Evolutionary conservation across 495 filamentous ascomycete genomes (phyloP).

Genomic region (Aspergillus bertholletiae): DNA sequence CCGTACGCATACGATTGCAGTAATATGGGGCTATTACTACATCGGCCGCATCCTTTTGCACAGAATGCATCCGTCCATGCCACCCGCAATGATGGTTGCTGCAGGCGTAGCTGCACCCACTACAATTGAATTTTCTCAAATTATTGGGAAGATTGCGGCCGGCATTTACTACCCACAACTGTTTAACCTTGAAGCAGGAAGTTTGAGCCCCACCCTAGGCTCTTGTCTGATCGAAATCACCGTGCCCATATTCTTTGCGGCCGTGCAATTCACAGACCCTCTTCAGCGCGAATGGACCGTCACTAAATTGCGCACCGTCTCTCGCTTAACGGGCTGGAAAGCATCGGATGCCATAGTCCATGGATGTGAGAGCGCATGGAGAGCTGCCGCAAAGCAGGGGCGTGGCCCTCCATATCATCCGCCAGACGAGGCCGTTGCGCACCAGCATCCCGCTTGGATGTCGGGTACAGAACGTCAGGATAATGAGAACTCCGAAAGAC

Average conservation of each 20-base stretch:
- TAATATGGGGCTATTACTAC: slow-evolving; percentile 81
- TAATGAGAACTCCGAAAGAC: slow-evolving; percentile 38
- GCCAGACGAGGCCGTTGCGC: background rate
- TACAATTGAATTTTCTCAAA: slow-evolving; percentile 66
- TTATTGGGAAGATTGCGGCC: slow-evolving; percentile 76
- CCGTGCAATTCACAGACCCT: slow-evolving; percentile 70
- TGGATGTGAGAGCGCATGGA: slow-evolving; percentile 84
- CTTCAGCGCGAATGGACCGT: slow-evolving; percentile 75
- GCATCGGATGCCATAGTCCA: slow-evolving; percentile 71
- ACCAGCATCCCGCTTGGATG: slow-evolving; percentile 9
- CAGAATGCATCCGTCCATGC: slow-evolving; percentile 83
- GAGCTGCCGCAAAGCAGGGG: slow-evolving; percentile 63
- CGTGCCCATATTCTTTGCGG: slow-evolving; percentile 82
- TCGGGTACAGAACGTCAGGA: slow-evolving; percentile 17
- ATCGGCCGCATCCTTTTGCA: slow-evolving; percentile 74
- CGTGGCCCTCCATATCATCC: slow-evolving; percentile 58
- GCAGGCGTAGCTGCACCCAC: slow-evolving; percentile 66
- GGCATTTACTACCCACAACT: slow-evolving; percentile 68
- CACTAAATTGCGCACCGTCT: slow-evolving; percentile 66
- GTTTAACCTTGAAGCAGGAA: slow-evolving; percentile 47
- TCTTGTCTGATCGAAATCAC: slow-evolving; percentile 76
- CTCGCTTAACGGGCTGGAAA: slow-evolving; percentile 83
- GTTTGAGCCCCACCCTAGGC: slow-evolving; percentile 75
- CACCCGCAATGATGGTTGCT: slow-evolving; percentile 83
- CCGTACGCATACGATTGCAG: slow-evolving; percentile 78